Base-by-base conservation (phyloP, 176 grass and related monocot species). In the Cocos nucifera region DNA sequence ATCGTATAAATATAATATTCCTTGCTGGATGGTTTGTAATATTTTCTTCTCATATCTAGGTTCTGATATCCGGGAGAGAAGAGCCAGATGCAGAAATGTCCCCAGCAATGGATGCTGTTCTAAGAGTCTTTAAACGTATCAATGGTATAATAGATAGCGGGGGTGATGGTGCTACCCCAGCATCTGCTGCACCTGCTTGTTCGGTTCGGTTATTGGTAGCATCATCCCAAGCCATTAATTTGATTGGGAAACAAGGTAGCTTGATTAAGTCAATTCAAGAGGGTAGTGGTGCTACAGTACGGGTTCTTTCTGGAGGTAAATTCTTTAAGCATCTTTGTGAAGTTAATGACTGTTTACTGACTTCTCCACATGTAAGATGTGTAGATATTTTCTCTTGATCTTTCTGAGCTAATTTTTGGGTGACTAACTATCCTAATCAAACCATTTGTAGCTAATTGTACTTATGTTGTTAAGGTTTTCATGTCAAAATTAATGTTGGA, bases 51-150 rank as follows among this genome's bases (percentile, higher is more conserved):
- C 61, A 53, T 82, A 74, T 7, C 1, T 72, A 98, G 93, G 93
- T 98, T 81, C 66, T 98, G 77, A 84, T 98, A 49, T 88, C 87
- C 67, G 93, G 73, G 65, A 98, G 83, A 88, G 93, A 98, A 92
- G 93, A 98, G 49, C 76, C 62, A 64, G 68, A 50, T 44, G 75
- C 80, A 66, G 84, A 89, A 73, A 71, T 98, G 10, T 83, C 93
- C 63, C 75, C 93, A 28, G 84, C 88, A 61, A 83, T 92, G 61
- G 81, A 98, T 51, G 93, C 93, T 61, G 70, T 98, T 4, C 50
- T 98, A 22, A 88, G 84, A 81, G 85, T 98, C 53, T 92, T 98
- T 63, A 98, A 85, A 75, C 78, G 81, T 54, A 66, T 92, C 30
- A 89, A 81, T 71, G 93, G 87, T 71, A 92, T 92, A 63, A 27